Evolutionary conservation across 192 early-diverging fungal species (phyloP), one percentile per base, ranked within the genome.

Genomic region (Coemansia brasiliensis): DNA sequence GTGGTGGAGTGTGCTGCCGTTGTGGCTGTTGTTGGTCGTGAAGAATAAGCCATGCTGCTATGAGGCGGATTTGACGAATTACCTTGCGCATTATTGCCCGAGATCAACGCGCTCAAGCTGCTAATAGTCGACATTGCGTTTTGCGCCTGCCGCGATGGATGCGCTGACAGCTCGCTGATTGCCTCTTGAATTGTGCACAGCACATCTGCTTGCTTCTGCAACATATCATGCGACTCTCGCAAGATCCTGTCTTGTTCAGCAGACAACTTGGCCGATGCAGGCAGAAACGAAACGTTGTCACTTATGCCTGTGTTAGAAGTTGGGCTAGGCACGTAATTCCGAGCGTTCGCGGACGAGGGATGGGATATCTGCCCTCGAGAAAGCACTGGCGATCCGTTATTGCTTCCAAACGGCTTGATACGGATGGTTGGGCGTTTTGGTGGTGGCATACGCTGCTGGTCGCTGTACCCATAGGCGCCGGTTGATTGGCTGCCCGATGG

Each of bases 201-300:
- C 51, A 60, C 26, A 3, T 59, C 60, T 27, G 44, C 54, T 26
- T 78, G 68, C 52, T 53, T 58, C 35, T 46, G 44, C 38, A 78
- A 53, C 74, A 78, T 71, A 8, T 38, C 49, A 60, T 67, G 74
- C 5, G 74, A 67, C 39, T 78, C 64, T 29, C 61, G 63, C 6
- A 78, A 54, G 51, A 57, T 44, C n/a, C 5, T 49, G 17, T 46
- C 68, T 49, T 78, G 74, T 49, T 78, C 74, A 5, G 51, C 53
- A 0, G 60, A 54, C 27, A 67, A 46, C 37, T 37, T 61, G 21
- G 52, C 50, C 9, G 53, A 25, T 10, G 40, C 53, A 1, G 51
- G n/a, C 11, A 39, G 15, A 17, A 35, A 54, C 43, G 57, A 12
- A 45, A 1, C 4, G 17, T 11, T 35, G 29, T 48, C 42, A 20